Conservation (phyloP, 768 basidiomycete genomes). For the Suillus brevipes region DNA sequence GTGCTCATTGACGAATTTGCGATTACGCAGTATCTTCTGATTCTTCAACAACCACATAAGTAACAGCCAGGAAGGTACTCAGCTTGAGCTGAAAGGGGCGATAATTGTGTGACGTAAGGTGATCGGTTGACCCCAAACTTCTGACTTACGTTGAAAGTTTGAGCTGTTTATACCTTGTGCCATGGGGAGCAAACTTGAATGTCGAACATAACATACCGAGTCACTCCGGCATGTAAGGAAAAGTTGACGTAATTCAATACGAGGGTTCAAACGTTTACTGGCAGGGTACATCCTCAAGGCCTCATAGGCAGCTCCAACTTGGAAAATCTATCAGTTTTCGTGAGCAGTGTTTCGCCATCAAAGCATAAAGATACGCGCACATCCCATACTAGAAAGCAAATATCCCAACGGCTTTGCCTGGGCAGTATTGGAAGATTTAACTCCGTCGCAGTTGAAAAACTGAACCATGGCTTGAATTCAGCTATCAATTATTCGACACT, state of each 20-base stretch:
- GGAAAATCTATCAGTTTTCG: background rate
- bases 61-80: background rate
- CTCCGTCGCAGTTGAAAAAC: too few relatives aligned
- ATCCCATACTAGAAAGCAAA: conserved; percentile 7
- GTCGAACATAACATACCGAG: too few relatives aligned
- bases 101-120: background rate
- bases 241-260: background rate
- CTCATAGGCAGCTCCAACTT: background rate
- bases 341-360: background rate
- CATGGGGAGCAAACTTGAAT: too few relatives aligned
- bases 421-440: too few relatives aligned
- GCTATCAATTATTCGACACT: too few relatives aligned
- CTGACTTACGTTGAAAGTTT: too few relatives aligned
- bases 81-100: background rate
- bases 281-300: too few relatives aligned
- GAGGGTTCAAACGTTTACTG: too few relatives aligned
- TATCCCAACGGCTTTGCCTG: too few relatives aligned
- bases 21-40: background rate
- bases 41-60: background rate
- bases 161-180: too few relatives aligned
- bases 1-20: background rate
- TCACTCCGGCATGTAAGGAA: background rate
- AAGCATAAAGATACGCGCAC: conserved; percentile 16
- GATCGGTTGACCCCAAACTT: too few relatives aligned
- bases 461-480: too few relatives aligned